Conservation (phyloP, 306 rosid species). For the Vigna nakashimae region DNA sequence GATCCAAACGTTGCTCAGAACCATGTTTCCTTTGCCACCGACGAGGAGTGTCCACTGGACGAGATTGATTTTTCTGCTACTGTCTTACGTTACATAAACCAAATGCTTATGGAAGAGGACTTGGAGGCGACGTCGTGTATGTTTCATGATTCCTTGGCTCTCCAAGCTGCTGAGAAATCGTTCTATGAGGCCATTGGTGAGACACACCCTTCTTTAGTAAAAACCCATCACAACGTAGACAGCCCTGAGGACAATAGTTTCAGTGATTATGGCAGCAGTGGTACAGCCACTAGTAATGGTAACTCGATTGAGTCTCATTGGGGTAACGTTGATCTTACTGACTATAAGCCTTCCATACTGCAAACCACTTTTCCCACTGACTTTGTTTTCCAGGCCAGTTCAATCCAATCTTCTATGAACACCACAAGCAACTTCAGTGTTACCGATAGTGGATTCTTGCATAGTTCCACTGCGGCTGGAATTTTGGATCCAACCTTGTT, state of each 20-base stretch:
- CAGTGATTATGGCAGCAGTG: constrained; percentile 42
- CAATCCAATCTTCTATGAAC: constrained; percentile 45
- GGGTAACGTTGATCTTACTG: constrained; percentile 43
- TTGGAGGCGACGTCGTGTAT: constrained; percentile 62
- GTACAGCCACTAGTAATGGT: constrained; percentile 33
- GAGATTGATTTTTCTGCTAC: constrained; percentile 59
- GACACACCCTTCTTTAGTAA: constrained; percentile 47
- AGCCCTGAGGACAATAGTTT: constrained; percentile 52
- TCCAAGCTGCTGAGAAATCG: constrained; percentile 76
- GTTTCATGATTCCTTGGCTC: constrained; percentile 68
- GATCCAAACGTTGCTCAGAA: constrained; percentile 37
- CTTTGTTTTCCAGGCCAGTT: constrained; percentile 61
- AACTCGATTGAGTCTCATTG: constrained; percentile 43
- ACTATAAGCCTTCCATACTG: constrained; percentile 47
- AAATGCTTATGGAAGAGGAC: constrained; percentile 86
- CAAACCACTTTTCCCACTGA: constrained; percentile 45
- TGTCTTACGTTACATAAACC: constrained; percentile 68
- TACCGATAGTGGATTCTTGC: constrained; percentile 36
- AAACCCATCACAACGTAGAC: constrained; percentile 37
- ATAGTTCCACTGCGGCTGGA: constrained; percentile 40
- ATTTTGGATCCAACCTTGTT: constrained; percentile 26
- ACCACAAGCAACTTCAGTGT: constrained; percentile 6
- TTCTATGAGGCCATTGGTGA: constrained; percentile 64
- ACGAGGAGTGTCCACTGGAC: constrained; percentile 55
- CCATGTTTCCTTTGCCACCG: constrained; percentile 39